phyloP scores from a whole-genome alignment of 371 early-diverging fungal species.

The Mortierella sp. region DNA sequence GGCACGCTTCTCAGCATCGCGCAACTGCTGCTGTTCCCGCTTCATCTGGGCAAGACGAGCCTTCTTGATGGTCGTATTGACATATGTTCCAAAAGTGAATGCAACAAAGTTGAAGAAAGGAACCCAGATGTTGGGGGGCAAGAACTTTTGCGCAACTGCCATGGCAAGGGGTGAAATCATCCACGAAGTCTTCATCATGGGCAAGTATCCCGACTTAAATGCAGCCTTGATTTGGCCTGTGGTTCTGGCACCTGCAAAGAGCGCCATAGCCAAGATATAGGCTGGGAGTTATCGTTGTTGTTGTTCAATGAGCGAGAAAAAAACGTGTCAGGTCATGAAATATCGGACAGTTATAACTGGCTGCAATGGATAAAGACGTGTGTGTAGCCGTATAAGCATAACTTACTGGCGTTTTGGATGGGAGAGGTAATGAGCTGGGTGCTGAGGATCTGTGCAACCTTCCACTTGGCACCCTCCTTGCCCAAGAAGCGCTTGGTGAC shows the following conservation, averaged over 20 bases:
- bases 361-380: too few relatives aligned
- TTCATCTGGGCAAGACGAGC: slow-evolving; percentile 61
- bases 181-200: slow-evolving; percentile 88
- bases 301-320: background rate
- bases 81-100: slow-evolving; percentile 86
- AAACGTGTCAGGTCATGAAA: too few relatives aligned
- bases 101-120: slow-evolving; percentile 90
- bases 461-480: slow-evolving; percentile 67
- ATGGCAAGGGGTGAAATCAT: slow-evolving; percentile 80
- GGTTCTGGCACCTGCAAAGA: slow-evolving; percentile 79
- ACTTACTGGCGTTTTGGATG: slow-evolving; percentile 81
- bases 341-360: too few relatives aligned
- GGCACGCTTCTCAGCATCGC: slow-evolving; percentile 43
- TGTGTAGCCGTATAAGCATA: too few relatives aligned
- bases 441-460: slow-evolving; percentile 73
- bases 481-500: slow-evolving; percentile 73
- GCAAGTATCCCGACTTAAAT: slow-evolving; percentile 69
- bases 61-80: slow-evolving; percentile 82
- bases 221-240: slow-evolving; percentile 62
- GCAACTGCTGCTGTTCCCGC: slow-evolving; percentile 57
- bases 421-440: slow-evolving; percentile 82
- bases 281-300: slow-evolving; percentile 53
- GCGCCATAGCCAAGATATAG: slow-evolving; percentile 85
- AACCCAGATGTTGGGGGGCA: slow-evolving; percentile 85
- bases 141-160: slow-evolving; percentile 80